phyloP scores from a whole-genome alignment of 805 yeast species.

The Spathaspora passalidarum region DNA sequence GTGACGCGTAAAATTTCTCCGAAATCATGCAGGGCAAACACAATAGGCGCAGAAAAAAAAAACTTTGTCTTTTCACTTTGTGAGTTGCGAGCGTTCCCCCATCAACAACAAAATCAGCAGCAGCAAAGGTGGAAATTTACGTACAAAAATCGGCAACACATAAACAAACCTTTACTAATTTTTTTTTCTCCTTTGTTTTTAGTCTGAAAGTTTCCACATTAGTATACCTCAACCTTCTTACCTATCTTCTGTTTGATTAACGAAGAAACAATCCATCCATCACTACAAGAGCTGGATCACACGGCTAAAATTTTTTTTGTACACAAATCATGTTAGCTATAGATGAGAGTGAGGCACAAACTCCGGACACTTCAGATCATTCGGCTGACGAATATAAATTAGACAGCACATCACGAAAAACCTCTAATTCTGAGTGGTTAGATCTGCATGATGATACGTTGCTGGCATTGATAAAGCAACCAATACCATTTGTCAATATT shows the following conservation, averaged over 20 bases:
- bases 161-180: background rate
- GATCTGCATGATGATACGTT: background rate
- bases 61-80: background rate
- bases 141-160: background rate
- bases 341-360: background rate
- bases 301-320: background rate
- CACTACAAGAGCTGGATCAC: background rate
- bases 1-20: too few relatives aligned
- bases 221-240: too few relatives aligned
- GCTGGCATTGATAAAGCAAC: background rate
- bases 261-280: background rate
- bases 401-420: background rate
- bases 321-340: background rate
- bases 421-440: background rate
- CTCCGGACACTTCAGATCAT: constrained; percentile 8
- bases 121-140: background rate
- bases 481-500: background rate
- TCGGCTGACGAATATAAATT: constrained; percentile 6
- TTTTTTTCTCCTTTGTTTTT: too few relatives aligned
- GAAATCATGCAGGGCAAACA: too few relatives aligned
- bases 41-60: too few relatives aligned
- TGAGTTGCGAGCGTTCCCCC: background rate
- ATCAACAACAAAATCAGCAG: background rate
- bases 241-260: too few relatives aligned
- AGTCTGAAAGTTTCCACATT: background rate